Base-by-base conservation (phyloP, 1,284 basidiomycete genomes). In the Singerocomus rubriflavus region DNA sequence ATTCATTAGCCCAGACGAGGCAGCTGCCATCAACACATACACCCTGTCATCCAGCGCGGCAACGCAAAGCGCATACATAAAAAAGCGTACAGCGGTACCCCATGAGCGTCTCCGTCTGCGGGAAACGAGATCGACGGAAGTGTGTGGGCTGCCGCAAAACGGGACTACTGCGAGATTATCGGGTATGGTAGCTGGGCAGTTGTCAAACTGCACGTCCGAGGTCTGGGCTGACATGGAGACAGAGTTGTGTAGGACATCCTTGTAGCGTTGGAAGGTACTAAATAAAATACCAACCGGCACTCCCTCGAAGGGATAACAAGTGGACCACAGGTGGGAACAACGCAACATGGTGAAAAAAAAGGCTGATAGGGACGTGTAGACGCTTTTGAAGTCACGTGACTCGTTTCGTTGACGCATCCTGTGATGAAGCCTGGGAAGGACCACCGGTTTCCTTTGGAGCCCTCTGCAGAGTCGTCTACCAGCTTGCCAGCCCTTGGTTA, bases 21-120 rank as follows among this genome's bases (percentile, higher is more conserved):
- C 29, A 3, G 32, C 36, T 2, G 46, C 54, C 32, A 62, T 50
- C 32, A 21, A 13, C 27, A 26, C 44, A 26, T 58, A 56, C 3
- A 39, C 46, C 10, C 27, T 35, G 10, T 61, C 60, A 33, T 62
- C 57, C 46, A 58, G 27, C 7, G 32, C 38, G 1, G 43, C 44
- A 1, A 47, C 27, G 8, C 51, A 50, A 27, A 58, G 60, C 25
- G 21, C 11, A 30, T 33, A 11, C n/a, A 43, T 5, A 38, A 49
- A 30, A 60, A 61, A 1, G 43, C 25, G 16, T 42, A 39, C 13
- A 63, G 37, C 5, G 50, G 21, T 4, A 37, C n/a, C 14, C 27
- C 16, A 60, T 3, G 34, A 55, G 25, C 5, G 25, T 4, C n/a
- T 36, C 30, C 2, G 42, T 46, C 13, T 60, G 46, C 10, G 35